Evolutionary conservation across 2,329 filamentous ascomycete species (phyloP).

Genomic region (Fusarium sp.): DNA sequence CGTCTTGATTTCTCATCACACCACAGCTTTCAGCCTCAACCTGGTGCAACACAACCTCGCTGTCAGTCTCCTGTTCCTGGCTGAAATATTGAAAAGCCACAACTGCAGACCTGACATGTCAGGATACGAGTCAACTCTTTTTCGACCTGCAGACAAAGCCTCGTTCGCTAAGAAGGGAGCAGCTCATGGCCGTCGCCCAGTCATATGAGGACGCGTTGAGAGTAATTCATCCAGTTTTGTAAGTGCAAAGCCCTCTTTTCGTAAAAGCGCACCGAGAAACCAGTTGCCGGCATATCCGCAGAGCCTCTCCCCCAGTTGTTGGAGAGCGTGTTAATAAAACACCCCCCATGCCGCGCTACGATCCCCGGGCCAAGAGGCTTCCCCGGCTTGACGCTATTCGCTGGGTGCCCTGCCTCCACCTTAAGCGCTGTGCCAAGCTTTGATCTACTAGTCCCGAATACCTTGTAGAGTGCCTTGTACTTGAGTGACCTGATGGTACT

Average conservation of each 20-base stretch:
- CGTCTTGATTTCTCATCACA: neutral
- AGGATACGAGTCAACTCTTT: neutral
- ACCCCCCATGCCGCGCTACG: neutral
- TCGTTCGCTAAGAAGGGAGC: neutral
- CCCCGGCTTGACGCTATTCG: neutral
- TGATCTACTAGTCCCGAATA: neutral
- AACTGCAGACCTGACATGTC: neutral
- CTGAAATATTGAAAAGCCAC: conserved; percentile 1
- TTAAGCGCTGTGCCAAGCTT: neutral
- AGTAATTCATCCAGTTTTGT: neutral
- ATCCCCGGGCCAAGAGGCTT: neutral
- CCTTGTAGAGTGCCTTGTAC: conserved; percentile 6
- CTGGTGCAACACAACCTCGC: neutral
- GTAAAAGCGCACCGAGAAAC: neutral
- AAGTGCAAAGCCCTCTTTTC: neutral
- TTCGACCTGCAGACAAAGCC: neutral
- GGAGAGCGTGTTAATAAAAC: neutral
- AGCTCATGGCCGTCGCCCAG: neutral
- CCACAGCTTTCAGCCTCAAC: neutral
- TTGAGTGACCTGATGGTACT: neutral
- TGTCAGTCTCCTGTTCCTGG: neutral
- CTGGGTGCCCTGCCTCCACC: neutral
- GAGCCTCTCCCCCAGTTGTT: neutral
- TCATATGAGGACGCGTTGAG: conserved; percentile 3
- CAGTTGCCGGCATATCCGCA: neutral